A percentile compares a stretch with the other conserved stretches of the same genome.
Evolutionary conservation across 192 early-diverging fungal species (phyloP).

Genomic region (Coemansia reversa): DNA sequence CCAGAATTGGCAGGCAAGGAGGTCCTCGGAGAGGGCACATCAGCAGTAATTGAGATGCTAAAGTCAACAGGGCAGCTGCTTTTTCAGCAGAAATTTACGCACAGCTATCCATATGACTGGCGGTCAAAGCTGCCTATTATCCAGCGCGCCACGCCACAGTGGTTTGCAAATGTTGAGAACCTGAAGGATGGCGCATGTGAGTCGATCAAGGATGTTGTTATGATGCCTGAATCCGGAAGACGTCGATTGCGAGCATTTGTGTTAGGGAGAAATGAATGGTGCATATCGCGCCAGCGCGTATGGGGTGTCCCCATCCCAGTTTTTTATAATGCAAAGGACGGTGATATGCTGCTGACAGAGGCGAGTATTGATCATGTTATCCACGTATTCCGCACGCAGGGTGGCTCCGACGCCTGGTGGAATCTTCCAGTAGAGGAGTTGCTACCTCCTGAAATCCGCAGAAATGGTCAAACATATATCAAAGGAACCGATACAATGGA

Average conservation of each 20-base stretch:
- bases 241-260: constrained; percentile 66
- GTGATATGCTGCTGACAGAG: constrained; percentile 64
- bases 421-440: constrained; percentile 61
- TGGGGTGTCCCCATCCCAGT: constrained; percentile 86
- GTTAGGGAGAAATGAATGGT: constrained; percentile 73
- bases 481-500: constrained; percentile 81
- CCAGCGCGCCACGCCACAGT: constrained; percentile 75
- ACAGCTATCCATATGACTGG: constrained; percentile 87
- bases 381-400: constrained; percentile 54
- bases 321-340: constrained; percentile 62
- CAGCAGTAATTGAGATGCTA: constrained; percentile 59
- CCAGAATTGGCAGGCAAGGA: constrained; percentile 59
- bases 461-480: constrained; percentile 58
- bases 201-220: constrained; percentile 56
- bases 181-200: constrained; percentile 63
- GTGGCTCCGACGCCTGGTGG: constrained; percentile 76
- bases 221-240: constrained; percentile 63
- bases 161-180: constrained; percentile 73
- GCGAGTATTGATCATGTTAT: constrained; percentile 67
- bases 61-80: constrained; percentile 42
- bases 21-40: constrained; percentile 61
- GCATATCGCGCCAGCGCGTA: constrained; percentile 76
- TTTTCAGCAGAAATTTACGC: constrained; percentile 56
- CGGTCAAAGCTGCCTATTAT: constrained; percentile 79
- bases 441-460: constrained; percentile 60